phyloP scores from a whole-genome alignment of 345 rosid species.

The Trapa bicornis region DNA sequence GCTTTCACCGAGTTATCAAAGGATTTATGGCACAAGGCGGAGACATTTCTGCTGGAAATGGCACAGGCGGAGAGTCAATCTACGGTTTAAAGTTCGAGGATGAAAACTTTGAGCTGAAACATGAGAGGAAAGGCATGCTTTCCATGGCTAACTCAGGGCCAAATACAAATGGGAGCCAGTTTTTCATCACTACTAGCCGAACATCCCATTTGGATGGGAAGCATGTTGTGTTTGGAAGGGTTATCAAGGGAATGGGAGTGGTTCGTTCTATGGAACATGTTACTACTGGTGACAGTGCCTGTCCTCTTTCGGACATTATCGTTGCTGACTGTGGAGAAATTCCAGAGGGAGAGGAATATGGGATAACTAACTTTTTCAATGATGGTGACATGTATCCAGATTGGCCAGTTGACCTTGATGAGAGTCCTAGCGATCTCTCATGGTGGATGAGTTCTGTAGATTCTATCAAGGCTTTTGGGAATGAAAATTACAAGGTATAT shows the following conservation, averaged over 20 bases:
- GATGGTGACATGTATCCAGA: conserved; percentile 90
- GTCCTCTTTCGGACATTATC: conserved; percentile 44
- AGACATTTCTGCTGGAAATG: conserved; percentile 84
- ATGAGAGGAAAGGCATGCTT: conserved; percentile 89
- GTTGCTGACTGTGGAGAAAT: conserved; percentile 75
- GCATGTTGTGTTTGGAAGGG: conserved; percentile 88
- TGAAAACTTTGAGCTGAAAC: conserved; percentile 78
- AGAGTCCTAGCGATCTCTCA: conserved; percentile 45
- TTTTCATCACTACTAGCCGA: conserved; percentile 80
- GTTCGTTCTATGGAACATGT: conserved; percentile 82
- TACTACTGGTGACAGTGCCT: conserved; percentile 32
- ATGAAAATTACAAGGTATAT: conserved; percentile 62
- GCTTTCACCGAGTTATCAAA: conserved; percentile 76
- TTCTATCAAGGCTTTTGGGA: conserved; percentile 61
- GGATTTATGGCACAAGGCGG: conserved; percentile 94
- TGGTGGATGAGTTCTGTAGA: conserved; percentile 95
- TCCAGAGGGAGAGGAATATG: conserved; percentile 70
- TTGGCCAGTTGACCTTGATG: conserved; percentile 80
- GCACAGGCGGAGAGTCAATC: conserved; percentile 94
- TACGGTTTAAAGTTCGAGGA: conserved; percentile 85
- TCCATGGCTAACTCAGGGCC: conserved; percentile 89
- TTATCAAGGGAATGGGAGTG: conserved; percentile 87
- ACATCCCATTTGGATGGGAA: conserved; percentile 83
- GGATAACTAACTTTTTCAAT: conserved; percentile 62
- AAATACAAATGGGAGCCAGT: conserved; percentile 90